phyloP scores from a whole-genome alignment of 164 flowering plant genomes.

The Malania oleifera region DNA sequence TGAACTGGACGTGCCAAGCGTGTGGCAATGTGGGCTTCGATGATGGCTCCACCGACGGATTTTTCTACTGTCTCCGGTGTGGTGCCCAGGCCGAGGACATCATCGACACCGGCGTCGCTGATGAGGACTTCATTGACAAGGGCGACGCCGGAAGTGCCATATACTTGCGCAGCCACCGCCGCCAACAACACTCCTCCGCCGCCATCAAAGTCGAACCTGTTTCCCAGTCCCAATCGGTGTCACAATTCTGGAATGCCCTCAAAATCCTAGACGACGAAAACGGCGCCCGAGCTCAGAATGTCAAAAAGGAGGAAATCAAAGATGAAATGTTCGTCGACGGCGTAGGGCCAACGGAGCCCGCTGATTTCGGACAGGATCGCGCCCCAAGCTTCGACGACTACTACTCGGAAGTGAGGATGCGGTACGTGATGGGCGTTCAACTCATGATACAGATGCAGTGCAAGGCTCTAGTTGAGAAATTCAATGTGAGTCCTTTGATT shows the following conservation, averaged over 20 bases:
- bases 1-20: constrained; percentile 22
- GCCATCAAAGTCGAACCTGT: constrained; percentile 28
- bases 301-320: constrained; percentile 10
- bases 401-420: constrained; percentile 38
- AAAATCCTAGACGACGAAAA: not conserved
- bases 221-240: constrained; percentile 16
- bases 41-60: constrained; percentile 45
- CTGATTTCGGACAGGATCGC: constrained; percentile 35
- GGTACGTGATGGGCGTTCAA: constrained; percentile 74
- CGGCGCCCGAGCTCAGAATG: not conserved
- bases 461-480: constrained; percentile 63
- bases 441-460: constrained; percentile 71
- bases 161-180: constrained; percentile 27
- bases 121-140: constrained; percentile 35
- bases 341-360: constrained; percentile 37
- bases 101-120: constrained; percentile 47
- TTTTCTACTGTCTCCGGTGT: constrained; percentile 54
- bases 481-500: constrained; percentile 51
- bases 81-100: constrained; percentile 53
- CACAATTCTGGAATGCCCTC: constrained; percentile 16
- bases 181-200: constrained; percentile 9
- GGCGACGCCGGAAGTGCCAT: constrained; percentile 21
- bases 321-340: constrained; percentile 12
- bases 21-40: constrained; percentile 46
- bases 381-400: constrained; percentile 29